phyloP scores from a whole-genome alignment of 345 rosid genomes.

The Populus deltoides region DNA sequence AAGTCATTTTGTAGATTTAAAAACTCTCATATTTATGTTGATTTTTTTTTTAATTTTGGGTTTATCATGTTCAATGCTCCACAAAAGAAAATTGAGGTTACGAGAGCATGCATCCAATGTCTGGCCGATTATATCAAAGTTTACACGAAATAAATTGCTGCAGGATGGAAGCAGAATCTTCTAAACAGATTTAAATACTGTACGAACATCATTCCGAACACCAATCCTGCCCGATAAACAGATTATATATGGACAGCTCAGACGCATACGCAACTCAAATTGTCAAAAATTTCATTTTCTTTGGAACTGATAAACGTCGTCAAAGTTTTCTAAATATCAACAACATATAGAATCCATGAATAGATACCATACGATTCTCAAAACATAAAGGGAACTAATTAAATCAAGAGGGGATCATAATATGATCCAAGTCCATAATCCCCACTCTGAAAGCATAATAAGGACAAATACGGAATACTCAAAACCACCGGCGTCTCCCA shows the following conservation, averaged over 20 bases:
- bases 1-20: too few relatives aligned
- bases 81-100: too few relatives aligned
- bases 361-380: not conserved
- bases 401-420: not conserved
- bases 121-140: too few relatives aligned
- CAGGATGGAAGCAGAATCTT: too few relatives aligned
- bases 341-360: not conserved
- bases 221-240: too few relatives aligned
- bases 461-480: not conserved
- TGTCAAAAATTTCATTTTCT: not conserved
- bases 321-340: not conserved
- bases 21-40: too few relatives aligned
- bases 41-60: too few relatives aligned
- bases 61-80: too few relatives aligned
- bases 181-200: too few relatives aligned
- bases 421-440: not conserved
- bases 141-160: too few relatives aligned
- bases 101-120: too few relatives aligned
- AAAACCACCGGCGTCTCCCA: conserved; percentile 15
- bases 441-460: not conserved
- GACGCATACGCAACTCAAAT: not conserved
- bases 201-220: too few relatives aligned
- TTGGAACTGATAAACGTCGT: not conserved
- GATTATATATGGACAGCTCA: not conserved
- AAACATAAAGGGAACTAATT: not conserved